Evolutionary conservation across 2,329 filamentous ascomycete species (phyloP).

Genomic region (Coniochaeta sp.): DNA sequence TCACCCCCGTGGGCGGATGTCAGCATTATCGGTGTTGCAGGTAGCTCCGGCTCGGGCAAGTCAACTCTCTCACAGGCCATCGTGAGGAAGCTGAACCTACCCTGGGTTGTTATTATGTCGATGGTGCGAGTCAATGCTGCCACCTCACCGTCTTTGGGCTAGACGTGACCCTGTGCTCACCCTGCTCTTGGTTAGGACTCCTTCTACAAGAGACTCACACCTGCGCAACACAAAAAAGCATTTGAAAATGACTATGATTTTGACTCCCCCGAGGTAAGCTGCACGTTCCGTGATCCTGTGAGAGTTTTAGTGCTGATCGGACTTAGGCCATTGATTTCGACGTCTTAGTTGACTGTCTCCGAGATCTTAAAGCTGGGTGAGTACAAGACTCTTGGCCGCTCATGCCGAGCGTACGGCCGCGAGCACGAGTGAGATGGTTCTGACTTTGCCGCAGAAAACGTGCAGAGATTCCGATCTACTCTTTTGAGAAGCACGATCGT

Average conservation of each 20-base stretch:
- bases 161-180: not conserved
- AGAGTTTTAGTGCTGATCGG: not conserved
- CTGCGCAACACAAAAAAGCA: slow-evolving; percentile 70
- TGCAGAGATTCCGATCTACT: slow-evolving; percentile 90
- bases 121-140: slow-evolving; percentile 55
- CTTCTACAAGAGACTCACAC: slow-evolving; percentile 85
- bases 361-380: slow-evolving; percentile 87
- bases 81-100: slow-evolving; percentile 79
- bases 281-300: not conserved
- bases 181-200: slow-evolving; percentile 60
- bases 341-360: slow-evolving; percentile 67
- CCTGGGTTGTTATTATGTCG: slow-evolving; percentile 96
- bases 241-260: slow-evolving; percentile 94
- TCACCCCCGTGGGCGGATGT: slow-evolving; percentile 93
- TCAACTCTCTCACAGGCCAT: slow-evolving; percentile 91
- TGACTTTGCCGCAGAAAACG: slow-evolving; percentile 51
- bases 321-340: slow-evolving; percentile 83
- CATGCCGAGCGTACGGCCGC: not conserved
- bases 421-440: not conserved
- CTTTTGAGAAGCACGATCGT: slow-evolving; percentile 84
- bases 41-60: slow-evolving; percentile 90
- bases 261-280: slow-evolving; percentile 68
- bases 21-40: slow-evolving; percentile 93
- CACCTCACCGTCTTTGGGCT: not conserved
- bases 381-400: slow-evolving; percentile 15